Evolutionary conservation across 352 stramenopile species (phyloP), one percentile per base, ranked within the genome.

Genomic region (Thalassiosira mediterranea): DNA sequence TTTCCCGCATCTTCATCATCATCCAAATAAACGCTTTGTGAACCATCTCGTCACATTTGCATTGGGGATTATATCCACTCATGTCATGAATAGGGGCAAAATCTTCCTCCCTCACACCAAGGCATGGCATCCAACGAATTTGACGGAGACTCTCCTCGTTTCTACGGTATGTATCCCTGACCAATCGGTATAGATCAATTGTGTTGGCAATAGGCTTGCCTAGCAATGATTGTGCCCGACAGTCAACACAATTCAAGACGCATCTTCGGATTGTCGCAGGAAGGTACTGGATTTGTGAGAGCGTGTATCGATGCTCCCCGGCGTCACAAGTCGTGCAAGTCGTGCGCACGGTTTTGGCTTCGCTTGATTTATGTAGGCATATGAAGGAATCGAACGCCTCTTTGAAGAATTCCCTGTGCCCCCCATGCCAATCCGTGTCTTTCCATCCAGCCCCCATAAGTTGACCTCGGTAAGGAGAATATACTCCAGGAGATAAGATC

Each of bases 91-190:
- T n/a, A 47, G 62, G 62, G 15, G 21, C 37, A 60, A 40, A 72
- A 4, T 66, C 62, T 25, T 65, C 49, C 1, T 13, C 8, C 56
- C 13, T 8, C 32, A 46, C 38, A 4, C 62, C 62, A 49, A 72
- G 38, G 49, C 62, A 72, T 19, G 62, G 62, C 62, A 54, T 53
- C 62, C 62, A 72, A n/a, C 56, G 25, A 38, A 68, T 47, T 42
- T 47, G 3, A 47, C 40, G 21, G 4, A 68, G 59, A 5, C 56
- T 19, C 23, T 66, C 28, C 34, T 38, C 29, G 19, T 15, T 11
- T 25, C 8, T 11, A 31, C 49, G 29, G 46, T 51, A 53, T 17
- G 62, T 72, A 34, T 38, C 8, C 25, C 62, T 42, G 0, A 53
- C 42, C 3, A 64, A 15, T 19, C 46, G 49, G 28, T 66, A 72